phyloP scores from a whole-genome alignment of 208 protist species.

The Crithidia acanthocephali region DNA sequence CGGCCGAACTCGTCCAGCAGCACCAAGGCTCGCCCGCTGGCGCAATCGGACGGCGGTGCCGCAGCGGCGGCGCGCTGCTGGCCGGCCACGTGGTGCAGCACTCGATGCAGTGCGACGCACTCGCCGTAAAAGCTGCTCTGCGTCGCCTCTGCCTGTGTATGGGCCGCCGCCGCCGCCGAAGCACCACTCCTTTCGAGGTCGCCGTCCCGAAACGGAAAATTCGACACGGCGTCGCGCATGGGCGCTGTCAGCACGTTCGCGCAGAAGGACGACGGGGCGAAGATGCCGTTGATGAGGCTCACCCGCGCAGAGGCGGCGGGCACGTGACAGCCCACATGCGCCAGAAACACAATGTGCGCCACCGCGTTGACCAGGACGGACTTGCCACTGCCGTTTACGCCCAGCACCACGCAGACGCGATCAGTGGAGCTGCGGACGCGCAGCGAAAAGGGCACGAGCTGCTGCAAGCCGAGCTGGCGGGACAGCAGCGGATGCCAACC shows the following conservation, averaged over 20 bases:
- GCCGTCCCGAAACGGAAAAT: too few species aligned
- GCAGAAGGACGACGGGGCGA: constrained; percentile 32
- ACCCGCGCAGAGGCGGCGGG: constrained; percentile 65
- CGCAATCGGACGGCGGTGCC: not conserved
- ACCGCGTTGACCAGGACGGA: constrained; percentile 93
- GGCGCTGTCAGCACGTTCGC: too few species aligned
- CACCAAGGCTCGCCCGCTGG: constrained; percentile 62
- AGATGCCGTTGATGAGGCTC: constrained; percentile 62
- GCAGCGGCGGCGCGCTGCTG: constrained; percentile 7
- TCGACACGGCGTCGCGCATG: too few species aligned
- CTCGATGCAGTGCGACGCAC: constrained; percentile 64
- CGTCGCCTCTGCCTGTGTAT: constrained; percentile 4
- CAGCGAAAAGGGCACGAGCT: constrained; percentile 63
- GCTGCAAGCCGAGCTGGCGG: constrained; percentile 34
- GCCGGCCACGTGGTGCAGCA: constrained; percentile 53
- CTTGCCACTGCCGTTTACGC: constrained; percentile 93
- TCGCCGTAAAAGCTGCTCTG: constrained; percentile 74
- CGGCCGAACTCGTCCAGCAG: constrained; percentile 96
- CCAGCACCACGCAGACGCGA: constrained; percentile 77
- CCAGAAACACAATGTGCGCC: constrained; percentile 91
- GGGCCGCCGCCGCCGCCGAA: not conserved
- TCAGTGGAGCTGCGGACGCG: constrained; percentile 30
- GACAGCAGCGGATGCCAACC: constrained; percentile 81
- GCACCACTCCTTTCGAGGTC: too few species aligned
- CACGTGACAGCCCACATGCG: constrained; percentile 95